These are phyloP conservation scores for Mortierella sp. DNA, from an alignment of 371 early-diverging fungal species.

Conservation along the genomic window DNA sequence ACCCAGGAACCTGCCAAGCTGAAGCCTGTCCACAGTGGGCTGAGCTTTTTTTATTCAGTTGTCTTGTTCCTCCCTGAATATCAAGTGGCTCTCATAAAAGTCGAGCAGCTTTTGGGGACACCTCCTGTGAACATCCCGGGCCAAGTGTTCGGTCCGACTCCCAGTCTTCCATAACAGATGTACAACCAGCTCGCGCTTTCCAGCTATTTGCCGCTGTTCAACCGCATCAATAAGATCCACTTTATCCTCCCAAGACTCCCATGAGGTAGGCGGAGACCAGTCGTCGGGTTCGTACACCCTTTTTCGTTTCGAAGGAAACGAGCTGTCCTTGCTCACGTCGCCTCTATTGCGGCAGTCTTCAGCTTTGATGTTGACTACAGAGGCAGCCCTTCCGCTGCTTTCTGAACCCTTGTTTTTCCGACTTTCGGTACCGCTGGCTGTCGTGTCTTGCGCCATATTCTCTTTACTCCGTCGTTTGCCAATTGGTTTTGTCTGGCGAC, in stretches of 20 bases:
- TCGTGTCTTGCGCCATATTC: background rate
- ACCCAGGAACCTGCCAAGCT: too few species aligned
- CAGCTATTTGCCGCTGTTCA: background rate
- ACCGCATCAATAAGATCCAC: conserved; percentile 16
- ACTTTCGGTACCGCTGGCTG: too few species aligned
- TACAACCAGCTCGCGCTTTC: conserved; percentile 6
- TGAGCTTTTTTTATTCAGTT: too few species aligned
- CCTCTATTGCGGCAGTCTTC: background rate
- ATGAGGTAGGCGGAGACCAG: conserved; percentile 17
- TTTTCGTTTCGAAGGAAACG: background rate
- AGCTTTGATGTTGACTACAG: background rate
- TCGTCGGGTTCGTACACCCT: background rate
- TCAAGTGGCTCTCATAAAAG: conserved; percentile 19
- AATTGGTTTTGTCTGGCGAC: too few species aligned
- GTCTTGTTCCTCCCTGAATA: conserved; percentile 12
- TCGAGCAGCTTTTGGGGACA: conserved; percentile 20
- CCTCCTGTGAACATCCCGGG: conserved; percentile 3
- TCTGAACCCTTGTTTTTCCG: conserved; percentile 1
- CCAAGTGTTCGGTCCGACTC: conserved; percentile 3
- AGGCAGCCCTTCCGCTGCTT: too few species aligned
- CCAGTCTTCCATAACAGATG: conserved; percentile 22
- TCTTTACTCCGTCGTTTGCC: too few species aligned
- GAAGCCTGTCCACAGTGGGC: too few species aligned
- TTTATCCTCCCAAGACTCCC: conserved; percentile 19
- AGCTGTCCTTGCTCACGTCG: background rate